Evolutionary conservation across 2,329 filamentous ascomycete genomes (phyloP).

Genomic region (Elsinoe fawcettii): DNA sequence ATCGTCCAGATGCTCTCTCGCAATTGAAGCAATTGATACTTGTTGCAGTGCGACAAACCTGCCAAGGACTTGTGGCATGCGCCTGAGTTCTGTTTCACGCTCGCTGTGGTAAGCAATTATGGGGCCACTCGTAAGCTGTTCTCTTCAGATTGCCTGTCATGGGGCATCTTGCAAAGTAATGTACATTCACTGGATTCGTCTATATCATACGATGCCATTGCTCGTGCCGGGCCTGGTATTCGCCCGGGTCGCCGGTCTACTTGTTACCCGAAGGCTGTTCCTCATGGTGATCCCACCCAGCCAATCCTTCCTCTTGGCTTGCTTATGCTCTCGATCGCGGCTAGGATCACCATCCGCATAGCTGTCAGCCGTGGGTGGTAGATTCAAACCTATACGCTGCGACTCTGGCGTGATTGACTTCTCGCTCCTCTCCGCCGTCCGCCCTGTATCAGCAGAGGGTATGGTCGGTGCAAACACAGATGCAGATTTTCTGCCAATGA

Average conservation of each 20-base stretch:
- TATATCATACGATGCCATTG: not conserved
- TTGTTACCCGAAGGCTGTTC: slow-evolving; percentile 6
- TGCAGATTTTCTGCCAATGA: not conserved
- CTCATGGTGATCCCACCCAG: slow-evolving; percentile 7
- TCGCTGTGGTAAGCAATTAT: too few species aligned
- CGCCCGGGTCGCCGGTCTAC: not conserved
- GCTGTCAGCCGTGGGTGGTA: too few species aligned
- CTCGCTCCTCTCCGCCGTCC: not conserved
- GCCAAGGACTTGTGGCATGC: too few species aligned
- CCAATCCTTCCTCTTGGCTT: not conserved
- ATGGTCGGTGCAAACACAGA: not conserved
- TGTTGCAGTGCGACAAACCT: too few species aligned
- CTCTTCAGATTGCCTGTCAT: too few species aligned
- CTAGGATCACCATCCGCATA: not conserved
- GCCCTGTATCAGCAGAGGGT: not conserved
- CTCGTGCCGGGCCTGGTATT: not conserved
- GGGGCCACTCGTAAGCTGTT: too few species aligned
- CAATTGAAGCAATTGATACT: too few species aligned
- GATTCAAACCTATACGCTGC: not conserved
- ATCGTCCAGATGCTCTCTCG: too few species aligned
- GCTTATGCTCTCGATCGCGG: not conserved
- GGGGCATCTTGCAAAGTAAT: too few species aligned
- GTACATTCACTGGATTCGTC: too few species aligned
- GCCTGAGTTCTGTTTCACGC: too few species aligned
- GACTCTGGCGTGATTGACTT: not conserved